Conservation (phyloP, 2,329 filamentous ascomycete species). For the Trichoderma atroviride region DNA sequence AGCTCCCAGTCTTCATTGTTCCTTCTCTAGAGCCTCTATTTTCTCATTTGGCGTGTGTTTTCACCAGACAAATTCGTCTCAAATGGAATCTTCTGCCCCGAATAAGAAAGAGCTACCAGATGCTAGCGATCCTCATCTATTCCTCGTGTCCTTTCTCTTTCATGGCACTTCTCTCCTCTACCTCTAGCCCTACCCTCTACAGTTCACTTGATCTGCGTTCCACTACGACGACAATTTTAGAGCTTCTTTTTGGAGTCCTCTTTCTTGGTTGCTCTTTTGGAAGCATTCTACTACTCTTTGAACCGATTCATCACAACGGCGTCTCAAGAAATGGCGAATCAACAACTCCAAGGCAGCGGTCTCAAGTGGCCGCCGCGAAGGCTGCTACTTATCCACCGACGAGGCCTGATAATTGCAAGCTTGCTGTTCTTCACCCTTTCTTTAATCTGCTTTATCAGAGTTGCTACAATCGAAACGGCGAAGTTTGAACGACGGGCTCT, state of each 20-base stretch:
- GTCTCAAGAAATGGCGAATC: slow-evolving; percentile 6
- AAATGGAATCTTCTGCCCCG: background rate
- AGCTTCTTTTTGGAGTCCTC: slow-evolving; percentile 32
- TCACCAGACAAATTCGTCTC: background rate
- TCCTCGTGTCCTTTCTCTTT: background rate
- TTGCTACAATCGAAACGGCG: slow-evolving; percentile 20
- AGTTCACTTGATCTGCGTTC: background rate
- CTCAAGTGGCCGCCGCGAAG: background rate
- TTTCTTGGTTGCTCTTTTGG: slow-evolving; percentile 36
- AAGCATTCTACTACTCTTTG: slow-evolving; percentile 32
- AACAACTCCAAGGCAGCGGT: background rate
- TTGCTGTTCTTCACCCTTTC: slow-evolving; percentile 24
- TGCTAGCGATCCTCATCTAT: background rate
- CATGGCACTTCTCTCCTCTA: background rate
- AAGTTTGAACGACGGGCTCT: background rate
- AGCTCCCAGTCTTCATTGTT: background rate
- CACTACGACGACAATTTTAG: slow-evolving; percentile 18
- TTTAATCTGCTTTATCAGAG: slow-evolving; percentile 23
- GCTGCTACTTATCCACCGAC: background rate
- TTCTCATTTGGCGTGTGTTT: background rate
- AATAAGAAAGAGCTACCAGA: background rate
- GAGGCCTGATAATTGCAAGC: slow-evolving; percentile 3
- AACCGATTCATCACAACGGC: slow-evolving; percentile 28
- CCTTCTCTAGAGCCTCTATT: background rate
- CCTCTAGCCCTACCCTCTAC: background rate